These are phyloP conservation scores for Salisapilia sapeloensis DNA, from an alignment of 352 stramenopile genomes.

Conservation along the genomic window DNA sequence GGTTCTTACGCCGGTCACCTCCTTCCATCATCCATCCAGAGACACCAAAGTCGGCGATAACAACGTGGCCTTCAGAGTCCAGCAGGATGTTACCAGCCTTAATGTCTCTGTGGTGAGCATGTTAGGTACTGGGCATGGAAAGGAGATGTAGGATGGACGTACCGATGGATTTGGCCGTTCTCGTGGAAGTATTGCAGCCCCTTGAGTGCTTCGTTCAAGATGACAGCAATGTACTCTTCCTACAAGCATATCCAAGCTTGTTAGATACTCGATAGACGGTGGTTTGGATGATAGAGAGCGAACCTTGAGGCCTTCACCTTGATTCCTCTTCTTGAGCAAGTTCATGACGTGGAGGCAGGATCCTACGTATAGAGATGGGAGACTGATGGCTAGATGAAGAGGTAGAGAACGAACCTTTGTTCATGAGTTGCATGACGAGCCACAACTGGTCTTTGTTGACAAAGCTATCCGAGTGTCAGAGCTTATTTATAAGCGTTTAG, in stretches of 20 bases:
- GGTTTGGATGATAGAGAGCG: too few relatives aligned
- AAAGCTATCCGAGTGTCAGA: slow-evolving; percentile 81
- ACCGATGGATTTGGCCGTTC: slow-evolving; percentile 95
- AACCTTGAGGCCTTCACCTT: slow-evolving; percentile 72
- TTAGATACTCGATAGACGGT: background rate
- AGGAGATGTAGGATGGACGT: background rate
- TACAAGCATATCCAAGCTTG: slow-evolving; percentile 10
- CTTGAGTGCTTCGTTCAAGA: slow-evolving; percentile 93
- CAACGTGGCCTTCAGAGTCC: slow-evolving; percentile 86
- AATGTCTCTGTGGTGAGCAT: slow-evolving; percentile 70
- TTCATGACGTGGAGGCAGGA: slow-evolving; percentile 97
- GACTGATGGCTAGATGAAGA: background rate
- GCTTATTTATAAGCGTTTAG: too few relatives aligned
- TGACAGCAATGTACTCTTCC: slow-evolving; percentile 94
- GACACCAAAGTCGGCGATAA: slow-evolving; percentile 98
- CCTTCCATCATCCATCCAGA: slow-evolving; percentile 96
- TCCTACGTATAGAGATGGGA: slow-evolving; percentile 11
- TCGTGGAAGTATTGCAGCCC: slow-evolving; percentile 98
- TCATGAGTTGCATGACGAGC: slow-evolving; percentile 98
- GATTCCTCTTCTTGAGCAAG: slow-evolving; percentile 79
- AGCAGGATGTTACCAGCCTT: slow-evolving; percentile 97
- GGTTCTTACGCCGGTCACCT: slow-evolving; percentile 86
- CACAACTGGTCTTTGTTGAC: slow-evolving; percentile 95
- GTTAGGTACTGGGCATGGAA: background rate
- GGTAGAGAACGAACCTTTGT: slow-evolving; percentile 68